Evolutionary conservation across 2,329 filamentous ascomycete species (phyloP).

Genomic region (Lecanicillium sp.): DNA sequence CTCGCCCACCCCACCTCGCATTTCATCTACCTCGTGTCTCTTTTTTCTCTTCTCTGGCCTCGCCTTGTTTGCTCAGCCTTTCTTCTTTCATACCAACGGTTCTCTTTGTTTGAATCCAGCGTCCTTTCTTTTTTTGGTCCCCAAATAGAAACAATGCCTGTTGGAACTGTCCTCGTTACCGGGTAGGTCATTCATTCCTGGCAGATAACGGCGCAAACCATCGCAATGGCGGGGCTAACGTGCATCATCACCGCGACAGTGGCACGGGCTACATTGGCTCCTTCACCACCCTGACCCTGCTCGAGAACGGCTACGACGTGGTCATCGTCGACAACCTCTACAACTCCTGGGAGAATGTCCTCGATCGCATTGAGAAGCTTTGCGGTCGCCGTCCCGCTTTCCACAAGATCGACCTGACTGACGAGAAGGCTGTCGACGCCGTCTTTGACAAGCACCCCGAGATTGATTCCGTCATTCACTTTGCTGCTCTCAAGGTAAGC

Average conservation of each 20-base stretch:
- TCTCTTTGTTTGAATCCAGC: conserved; percentile 21
- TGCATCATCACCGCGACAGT: conserved; percentile 49
- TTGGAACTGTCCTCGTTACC: conserved; percentile 85
- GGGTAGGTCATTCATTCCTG: conserved; percentile 56
- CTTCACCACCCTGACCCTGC: conserved; percentile 86
- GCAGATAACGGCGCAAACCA: neutral
- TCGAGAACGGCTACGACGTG: conserved; percentile 92
- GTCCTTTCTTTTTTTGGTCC: neutral
- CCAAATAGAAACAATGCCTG: conserved; percentile 50
- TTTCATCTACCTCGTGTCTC: conserved; percentile 3
- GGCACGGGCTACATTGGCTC: conserved; percentile 99
- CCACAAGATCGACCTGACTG: conserved; percentile 80
- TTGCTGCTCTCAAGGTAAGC: conserved; percentile 86
- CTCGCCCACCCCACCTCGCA: conserved; percentile 2
- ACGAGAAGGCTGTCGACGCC: conserved; percentile 74
- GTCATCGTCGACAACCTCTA: conserved; percentile 95
- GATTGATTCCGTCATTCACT: conserved; percentile 98
- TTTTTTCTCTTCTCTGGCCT: conserved; percentile 5
- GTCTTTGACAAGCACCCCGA: conserved; percentile 85
- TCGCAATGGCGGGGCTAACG: conserved; percentile 10
- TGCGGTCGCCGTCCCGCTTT: conserved; percentile 81
- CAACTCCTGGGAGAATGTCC: conserved; percentile 87
- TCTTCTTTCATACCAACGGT: conserved; percentile 15
- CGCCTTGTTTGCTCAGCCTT: conserved; percentile 4
- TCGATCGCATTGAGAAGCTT: conserved; percentile 94